These are phyloP conservation scores for Colletotrichum chlorophyti DNA, from an alignment of 2,329 filamentous ascomycete genomes.

Conservation along the genomic window DNA sequence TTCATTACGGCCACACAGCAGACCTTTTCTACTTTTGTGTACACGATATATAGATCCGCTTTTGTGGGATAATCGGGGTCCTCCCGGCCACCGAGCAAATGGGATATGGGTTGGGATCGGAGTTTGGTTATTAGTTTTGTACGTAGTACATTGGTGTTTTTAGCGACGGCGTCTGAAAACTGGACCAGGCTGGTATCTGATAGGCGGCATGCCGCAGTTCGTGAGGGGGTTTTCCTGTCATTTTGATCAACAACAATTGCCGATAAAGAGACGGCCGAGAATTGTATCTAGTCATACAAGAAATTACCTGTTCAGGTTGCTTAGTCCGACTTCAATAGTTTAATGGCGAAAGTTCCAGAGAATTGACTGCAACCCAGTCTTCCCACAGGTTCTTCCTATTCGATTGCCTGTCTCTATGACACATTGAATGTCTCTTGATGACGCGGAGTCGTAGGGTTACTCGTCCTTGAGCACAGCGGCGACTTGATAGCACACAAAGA, in stretches of 20 bases:
- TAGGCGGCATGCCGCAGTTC: neutral
- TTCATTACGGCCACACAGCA: neutral
- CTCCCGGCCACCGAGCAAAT: neutral
- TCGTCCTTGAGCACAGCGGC: too few relatives aligned
- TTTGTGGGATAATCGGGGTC: neutral
- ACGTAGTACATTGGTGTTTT: slow-evolving; percentile 2
- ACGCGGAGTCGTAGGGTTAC: too few relatives aligned
- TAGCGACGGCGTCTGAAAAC: slow-evolving; percentile 26
- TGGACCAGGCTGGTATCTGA: slow-evolving; percentile 22
- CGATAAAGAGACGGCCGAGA: neutral
- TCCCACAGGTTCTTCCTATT: too few relatives aligned
- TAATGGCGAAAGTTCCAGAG: neutral
- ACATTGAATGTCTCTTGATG: too few relatives aligned
- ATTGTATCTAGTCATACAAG: slow-evolving; percentile 12
- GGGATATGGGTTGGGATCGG: slow-evolving; percentile 2
- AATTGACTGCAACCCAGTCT: too few relatives aligned
- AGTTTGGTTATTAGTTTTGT: slow-evolving; percentile 12
- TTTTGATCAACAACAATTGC: neutral
- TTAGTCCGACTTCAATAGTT: neutral
- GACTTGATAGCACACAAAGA: too few relatives aligned
- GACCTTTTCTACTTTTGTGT: neutral
- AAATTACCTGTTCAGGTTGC: neutral
- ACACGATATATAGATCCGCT: slow-evolving; percentile 18
- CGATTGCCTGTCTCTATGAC: too few relatives aligned
- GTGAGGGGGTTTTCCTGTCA: neutral